A percentile compares a stretch with the other conserved stretches of the same genome.
Conservation (phyloP, 2,329 filamentous ascomycete genomes). For the Aspergillus cejpii region DNA sequence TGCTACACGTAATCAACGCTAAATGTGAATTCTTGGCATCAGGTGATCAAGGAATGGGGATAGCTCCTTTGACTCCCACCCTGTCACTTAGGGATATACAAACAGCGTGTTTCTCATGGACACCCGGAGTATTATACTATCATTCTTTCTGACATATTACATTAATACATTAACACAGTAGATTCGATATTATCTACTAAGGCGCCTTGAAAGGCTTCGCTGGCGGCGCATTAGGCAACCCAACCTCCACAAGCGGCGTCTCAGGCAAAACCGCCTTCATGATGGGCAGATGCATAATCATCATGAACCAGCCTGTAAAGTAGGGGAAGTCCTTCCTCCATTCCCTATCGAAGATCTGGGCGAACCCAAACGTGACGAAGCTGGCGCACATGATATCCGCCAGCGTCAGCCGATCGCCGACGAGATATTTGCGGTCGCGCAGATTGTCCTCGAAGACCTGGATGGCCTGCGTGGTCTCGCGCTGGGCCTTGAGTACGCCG, state of each 20-base stretch:
- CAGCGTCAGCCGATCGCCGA: not conserved
- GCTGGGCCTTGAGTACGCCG: not conserved
- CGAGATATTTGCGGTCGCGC: not conserved
- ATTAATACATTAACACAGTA: too few relatives aligned
- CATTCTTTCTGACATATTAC: too few relatives aligned
- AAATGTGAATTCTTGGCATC: too few relatives aligned
- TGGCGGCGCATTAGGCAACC: not conserved
- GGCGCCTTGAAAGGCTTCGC: too few relatives aligned
- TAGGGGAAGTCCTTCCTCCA: not conserved
- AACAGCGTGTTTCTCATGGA: too few relatives aligned
- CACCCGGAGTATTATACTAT: too few relatives aligned
- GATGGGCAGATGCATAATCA: not conserved
- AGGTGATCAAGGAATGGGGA: too few relatives aligned
- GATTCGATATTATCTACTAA: too few relatives aligned
- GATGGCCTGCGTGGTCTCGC: not conserved
- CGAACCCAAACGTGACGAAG: not conserved
- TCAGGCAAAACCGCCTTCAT: not conserved
- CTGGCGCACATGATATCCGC: not conserved
- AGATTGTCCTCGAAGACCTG: not conserved
- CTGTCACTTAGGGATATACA: too few relatives aligned
- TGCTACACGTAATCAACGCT: too few relatives aligned
- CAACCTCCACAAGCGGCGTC: not conserved
- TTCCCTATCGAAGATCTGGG: not conserved
- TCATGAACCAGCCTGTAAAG: not conserved
- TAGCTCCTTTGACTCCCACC: too few relatives aligned